Evolutionary conservation across 306 rosid genomes (phyloP), one percentile per base, ranked within the genome.

Genomic region (Quercus suber): DNA sequence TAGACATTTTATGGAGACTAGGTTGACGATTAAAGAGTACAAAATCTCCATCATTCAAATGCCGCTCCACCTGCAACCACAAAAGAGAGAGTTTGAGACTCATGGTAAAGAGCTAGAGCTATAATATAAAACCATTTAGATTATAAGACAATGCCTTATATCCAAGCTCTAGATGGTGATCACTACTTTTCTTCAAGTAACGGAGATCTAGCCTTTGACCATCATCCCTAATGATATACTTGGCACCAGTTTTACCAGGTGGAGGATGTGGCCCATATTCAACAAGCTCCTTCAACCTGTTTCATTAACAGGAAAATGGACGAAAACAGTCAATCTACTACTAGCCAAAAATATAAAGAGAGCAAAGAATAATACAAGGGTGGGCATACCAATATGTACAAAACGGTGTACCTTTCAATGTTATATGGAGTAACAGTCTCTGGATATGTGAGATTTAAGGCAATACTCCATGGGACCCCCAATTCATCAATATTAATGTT

Each of bases 1-100:
- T 95, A 87, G 99, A 95, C 99, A 95, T 95, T 86, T 95, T 95
- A 84, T 95, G 99, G 52, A 95, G 99, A 90, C 99, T 95, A n/a
- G 99, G 99, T 83, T 95, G 99, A 41, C 99, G 99, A 80, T 95
- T 95, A 83, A 95, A 95, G 78, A 95, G 98, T 55, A 95, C 88
- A 84, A 95, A 95, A 79, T 95, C 99, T 45, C 99, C 99, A 78
- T 95, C 99, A 61, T 91, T 95, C 84, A 95, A 86, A 89, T 95
- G 99, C 30, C 99, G 98, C 88, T 95, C 99, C 89, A 95, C 99
- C 99, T 95, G 87, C 25, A 80, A 84, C 74, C 84, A 85, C 20
- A 76, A 70, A 31, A 85, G 68, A 21, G 79, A 58, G 71, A 64
- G 33, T 57, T 82, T 41, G 73, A 69, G 73, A 49, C 37, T 70